Conservation (phyloP, 352 stramenopile genomes). For the Aphanomyces euteiches region DNA sequence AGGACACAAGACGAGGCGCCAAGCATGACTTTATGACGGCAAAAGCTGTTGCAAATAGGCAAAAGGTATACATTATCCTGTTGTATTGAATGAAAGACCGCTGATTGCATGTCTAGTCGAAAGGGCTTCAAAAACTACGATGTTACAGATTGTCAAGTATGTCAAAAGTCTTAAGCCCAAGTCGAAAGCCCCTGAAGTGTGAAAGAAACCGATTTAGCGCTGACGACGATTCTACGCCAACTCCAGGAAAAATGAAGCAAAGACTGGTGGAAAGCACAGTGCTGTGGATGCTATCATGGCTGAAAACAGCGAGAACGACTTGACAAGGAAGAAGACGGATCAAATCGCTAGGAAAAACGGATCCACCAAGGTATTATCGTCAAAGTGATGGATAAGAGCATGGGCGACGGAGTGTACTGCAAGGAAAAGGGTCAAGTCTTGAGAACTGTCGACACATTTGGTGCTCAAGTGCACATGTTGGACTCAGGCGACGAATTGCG, state of each 20-base stretch:
- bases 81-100: background rate
- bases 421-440: conserved; percentile 83
- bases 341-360: conserved; percentile 86
- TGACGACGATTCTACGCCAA: conserved; percentile 10
- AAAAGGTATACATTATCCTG: conserved; percentile 50
- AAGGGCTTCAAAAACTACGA: conserved; percentile 97
- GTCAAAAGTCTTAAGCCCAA: conserved; percentile 81
- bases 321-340: conserved; percentile 43
- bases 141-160: conserved; percentile 99
- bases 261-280: conserved; percentile 24
- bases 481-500: conserved; percentile 77
- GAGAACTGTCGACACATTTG: conserved; percentile 77
- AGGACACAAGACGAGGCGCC: conserved; percentile 30
- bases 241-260: background rate
- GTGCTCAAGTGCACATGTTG: conserved; percentile 73
- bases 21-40: conserved; percentile 84
- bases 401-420: conserved; percentile 83
- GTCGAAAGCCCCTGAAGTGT: background rate
- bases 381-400: conserved; percentile 91
- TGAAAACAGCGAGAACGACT: conserved; percentile 48
- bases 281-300: conserved; percentile 57
- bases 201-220: conserved; percentile 33
- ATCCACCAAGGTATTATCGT: conserved; percentile 88
- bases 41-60: conserved; percentile 82
- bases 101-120: conserved; percentile 49